These are phyloP conservation scores for Tinospora cordifolia DNA, from an alignment of 164 flowering plant species.

Conservation along the genomic window DNA sequence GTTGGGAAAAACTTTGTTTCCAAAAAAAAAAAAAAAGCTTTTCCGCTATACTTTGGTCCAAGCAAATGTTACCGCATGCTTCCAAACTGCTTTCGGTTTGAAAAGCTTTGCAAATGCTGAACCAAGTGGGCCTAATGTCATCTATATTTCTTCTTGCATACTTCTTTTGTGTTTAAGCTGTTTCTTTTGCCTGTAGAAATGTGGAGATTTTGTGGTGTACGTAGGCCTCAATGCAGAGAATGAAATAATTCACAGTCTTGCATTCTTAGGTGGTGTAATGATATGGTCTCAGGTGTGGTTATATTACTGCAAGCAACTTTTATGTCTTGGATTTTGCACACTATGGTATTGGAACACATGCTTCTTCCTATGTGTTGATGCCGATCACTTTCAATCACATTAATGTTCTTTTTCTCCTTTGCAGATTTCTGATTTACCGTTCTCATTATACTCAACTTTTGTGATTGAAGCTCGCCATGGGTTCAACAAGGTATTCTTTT, in stretches of 20 bases:
- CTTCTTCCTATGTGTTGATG: not conserved
- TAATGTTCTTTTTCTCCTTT: slow-evolving; percentile 6
- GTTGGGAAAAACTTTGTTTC: no score
- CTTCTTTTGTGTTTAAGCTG: not conserved
- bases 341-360: not conserved
- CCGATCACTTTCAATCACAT: not conserved
- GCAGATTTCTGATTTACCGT: slow-evolving; percentile 96
- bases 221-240: slow-evolving; percentile 66
- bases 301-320: not conserved
- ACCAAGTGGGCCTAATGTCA: no score
- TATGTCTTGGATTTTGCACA: not conserved
- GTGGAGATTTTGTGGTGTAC: slow-evolving; percentile 49
- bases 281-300: slow-evolving; percentile 66
- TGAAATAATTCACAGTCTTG: slow-evolving; percentile 78
- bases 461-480: slow-evolving; percentile 88
- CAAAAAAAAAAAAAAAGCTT: no score
- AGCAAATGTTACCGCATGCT: no score
- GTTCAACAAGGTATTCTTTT: slow-evolving; percentile 72
- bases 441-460: slow-evolving; percentile 92
- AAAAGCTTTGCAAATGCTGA: no score
- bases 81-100: no score
- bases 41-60: no score
- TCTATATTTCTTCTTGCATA: not conserved
- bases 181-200: slow-evolving; percentile 44
- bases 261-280: slow-evolving; percentile 78